Evolutionary conservation across 345 rosid genomes (phyloP).

Genomic region (Luvunga scandens): DNA sequence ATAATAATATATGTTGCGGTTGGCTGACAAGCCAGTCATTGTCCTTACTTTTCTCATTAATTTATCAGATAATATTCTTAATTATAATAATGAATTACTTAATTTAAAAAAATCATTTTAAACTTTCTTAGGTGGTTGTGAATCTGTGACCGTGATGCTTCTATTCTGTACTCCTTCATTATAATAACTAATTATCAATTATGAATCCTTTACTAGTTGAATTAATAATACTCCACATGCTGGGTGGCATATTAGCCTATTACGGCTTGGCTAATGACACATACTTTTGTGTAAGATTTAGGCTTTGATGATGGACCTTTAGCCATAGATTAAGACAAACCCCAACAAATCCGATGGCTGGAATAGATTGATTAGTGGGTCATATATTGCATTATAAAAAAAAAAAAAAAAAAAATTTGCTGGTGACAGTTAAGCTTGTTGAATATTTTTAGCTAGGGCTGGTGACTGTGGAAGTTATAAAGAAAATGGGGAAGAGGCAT

Average conservation of each 20-base stretch:
- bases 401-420: neutral
- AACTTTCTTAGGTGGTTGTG: constrained; percentile 10
- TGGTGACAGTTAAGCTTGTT: neutral
- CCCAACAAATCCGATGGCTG: constrained; percentile 3
- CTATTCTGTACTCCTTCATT: constrained; percentile 20
- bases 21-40: constrained; percentile 46
- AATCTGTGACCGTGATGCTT: constrained; percentile 19
- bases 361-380: constrained; percentile 13
- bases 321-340: neutral
- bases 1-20: constrained; percentile 8
- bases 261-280: neutral
- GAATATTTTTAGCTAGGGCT: neutral
- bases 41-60: constrained; percentile 29
- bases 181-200: neutral
- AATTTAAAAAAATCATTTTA: neutral
- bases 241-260: constrained; percentile 1
- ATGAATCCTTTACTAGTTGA: neutral
- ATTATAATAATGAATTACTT: neutral
- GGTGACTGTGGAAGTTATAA: constrained; percentile 12
- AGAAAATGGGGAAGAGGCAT: constrained; percentile 9
- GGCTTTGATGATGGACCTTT: neutral
- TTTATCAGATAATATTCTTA: constrained; percentile 14
- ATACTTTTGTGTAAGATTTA: neutral
- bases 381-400: neutral
- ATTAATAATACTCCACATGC: constrained; percentile 5